Conservation (phyloP, 495 filamentous ascomycete species). For the Aspergillus kassunensis region DNA sequence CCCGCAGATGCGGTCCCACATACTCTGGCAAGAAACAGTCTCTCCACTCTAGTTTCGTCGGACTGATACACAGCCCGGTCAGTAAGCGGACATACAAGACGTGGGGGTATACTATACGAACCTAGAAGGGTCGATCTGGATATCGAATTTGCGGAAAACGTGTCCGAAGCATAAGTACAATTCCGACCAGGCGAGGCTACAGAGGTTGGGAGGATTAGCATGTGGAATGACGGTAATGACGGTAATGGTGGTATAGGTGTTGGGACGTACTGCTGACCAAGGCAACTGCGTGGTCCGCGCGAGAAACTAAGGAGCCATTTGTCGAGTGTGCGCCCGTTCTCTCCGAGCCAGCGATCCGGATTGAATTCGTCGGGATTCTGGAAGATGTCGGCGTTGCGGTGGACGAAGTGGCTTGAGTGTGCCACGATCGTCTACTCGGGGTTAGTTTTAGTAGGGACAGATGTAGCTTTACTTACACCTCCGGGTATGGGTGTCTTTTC, state of each 20-base stretch:
- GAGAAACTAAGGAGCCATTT: conserved; percentile 8
- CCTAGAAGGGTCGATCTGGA: conserved; percentile 9
- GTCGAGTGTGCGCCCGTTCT: not conserved
- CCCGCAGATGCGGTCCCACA: not conserved
- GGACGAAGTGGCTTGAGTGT: conserved; percentile 10
- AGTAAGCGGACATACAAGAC: not conserved
- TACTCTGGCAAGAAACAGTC: conserved; percentile 3
- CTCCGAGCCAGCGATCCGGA: conserved; percentile 10
- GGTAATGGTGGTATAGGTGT: not conserved
- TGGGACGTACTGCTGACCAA: conserved; percentile 6
- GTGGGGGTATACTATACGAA: not conserved
- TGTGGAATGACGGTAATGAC: not conserved
- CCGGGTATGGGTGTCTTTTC: not conserved
- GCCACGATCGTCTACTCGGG: not conserved
- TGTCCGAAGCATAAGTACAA: conserved; percentile 4
- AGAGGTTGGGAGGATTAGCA: not conserved
- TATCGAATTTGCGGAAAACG: conserved; percentile 5
- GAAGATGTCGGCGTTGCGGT: conserved; percentile 6
- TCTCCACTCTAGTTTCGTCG: conserved; percentile 31
- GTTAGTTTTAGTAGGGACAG: not conserved
- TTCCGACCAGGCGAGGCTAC: conserved; percentile 9
- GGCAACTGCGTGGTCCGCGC: conserved; percentile 6
- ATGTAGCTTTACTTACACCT: not conserved
- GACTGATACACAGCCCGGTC: conserved; percentile 12
- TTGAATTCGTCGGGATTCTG: not conserved